Conservation (phyloP, 495 filamentous ascomycete genomes). For the Podospora pseudoanserina region DNA sequence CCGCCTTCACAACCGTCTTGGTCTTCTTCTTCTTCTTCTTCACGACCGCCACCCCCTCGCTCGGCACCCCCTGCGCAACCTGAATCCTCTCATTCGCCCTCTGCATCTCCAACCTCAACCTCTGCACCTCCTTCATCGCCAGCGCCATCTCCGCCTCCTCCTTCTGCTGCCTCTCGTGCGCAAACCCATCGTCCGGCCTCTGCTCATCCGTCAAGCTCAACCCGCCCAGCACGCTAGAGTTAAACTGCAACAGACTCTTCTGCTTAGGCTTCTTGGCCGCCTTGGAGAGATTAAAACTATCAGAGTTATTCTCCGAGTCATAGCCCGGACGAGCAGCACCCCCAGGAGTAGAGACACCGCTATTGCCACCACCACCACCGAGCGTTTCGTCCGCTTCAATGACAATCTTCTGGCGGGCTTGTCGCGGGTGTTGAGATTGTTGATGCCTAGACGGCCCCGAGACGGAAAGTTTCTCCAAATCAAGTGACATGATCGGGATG, state of each 20-base stretch:
- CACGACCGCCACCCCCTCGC: slow-evolving; percentile 69
- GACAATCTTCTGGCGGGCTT: slow-evolving; percentile 50
- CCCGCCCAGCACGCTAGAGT: slow-evolving; percentile 71
- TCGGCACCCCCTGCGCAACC: slow-evolving; percentile 62
- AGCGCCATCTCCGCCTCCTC: slow-evolving; percentile 80
- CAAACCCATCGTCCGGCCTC: slow-evolving; percentile 33
- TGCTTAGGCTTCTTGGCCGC: slow-evolving; percentile 40
- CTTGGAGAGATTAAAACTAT: slow-evolving; percentile 33
- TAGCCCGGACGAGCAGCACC: slow-evolving; percentile 29
- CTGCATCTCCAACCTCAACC: slow-evolving; percentile 85
- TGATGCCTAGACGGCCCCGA: slow-evolving; percentile 6
- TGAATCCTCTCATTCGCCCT: slow-evolving; percentile 78
- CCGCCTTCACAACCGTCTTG: slow-evolving; percentile 42
- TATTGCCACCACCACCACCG: slow-evolving; percentile 40
- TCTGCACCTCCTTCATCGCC: slow-evolving; percentile 83
- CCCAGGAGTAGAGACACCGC: slow-evolving; percentile 39
- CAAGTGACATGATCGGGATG: slow-evolving; percentile 91
- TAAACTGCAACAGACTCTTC: slow-evolving; percentile 68
- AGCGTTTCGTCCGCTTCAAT: slow-evolving; percentile 60
- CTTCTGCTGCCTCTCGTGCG: slow-evolving; percentile 52
- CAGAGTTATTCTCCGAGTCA: slow-evolving; percentile 45
- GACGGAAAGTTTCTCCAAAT: slow-evolving; percentile 54
- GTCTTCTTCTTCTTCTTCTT: slow-evolving; percentile 69
- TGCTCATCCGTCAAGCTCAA: slow-evolving; percentile 56
- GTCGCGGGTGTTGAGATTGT: slow-evolving; percentile 21